Evolutionary conservation across 306 rosid species (phyloP).

Genomic region (Adenanthera pavonina): DNA sequence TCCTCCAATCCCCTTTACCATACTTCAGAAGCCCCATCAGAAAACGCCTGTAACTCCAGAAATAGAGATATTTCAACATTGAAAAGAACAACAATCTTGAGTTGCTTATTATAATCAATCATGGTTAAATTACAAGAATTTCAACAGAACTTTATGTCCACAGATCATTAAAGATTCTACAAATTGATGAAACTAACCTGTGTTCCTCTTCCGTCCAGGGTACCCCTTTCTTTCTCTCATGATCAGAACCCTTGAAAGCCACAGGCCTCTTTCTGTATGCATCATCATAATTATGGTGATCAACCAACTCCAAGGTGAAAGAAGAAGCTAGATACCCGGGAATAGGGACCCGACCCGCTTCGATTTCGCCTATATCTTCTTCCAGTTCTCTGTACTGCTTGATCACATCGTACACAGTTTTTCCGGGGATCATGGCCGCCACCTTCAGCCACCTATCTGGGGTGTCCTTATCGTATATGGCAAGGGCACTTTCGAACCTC

Average conservation of each 20-base stretch:
- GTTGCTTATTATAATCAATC: neutral
- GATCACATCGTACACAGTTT: slow-evolving; percentile 77
- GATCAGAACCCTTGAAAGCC: slow-evolving; percentile 59
- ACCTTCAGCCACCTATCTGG: slow-evolving; percentile 80
- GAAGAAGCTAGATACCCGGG: slow-evolving; percentile 75
- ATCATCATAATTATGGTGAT: slow-evolving; percentile 64
- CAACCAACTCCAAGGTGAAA: slow-evolving; percentile 66
- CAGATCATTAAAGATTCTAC: slow-evolving; percentile 5
- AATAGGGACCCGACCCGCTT: slow-evolving; percentile 79
- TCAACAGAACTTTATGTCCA: neutral
- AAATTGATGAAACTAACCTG: slow-evolving; percentile 53
- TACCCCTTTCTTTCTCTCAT: slow-evolving; percentile 79
- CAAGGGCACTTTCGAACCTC: slow-evolving; percentile 88
- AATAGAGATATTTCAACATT: neutral
- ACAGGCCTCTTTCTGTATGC: slow-evolving; percentile 59
- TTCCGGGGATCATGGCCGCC: slow-evolving; percentile 90
- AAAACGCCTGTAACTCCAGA: slow-evolving; percentile 63
- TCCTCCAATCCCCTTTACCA: slow-evolving; percentile 98
- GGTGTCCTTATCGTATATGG: slow-evolving; percentile 73
- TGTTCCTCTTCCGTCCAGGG: slow-evolving; percentile 91
- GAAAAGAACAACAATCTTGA: slow-evolving; percentile 14
- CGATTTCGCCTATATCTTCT: slow-evolving; percentile 83
- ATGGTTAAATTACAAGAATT: neutral
- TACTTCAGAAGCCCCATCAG: slow-evolving; percentile 82
- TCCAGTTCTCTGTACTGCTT: slow-evolving; percentile 83